Evolutionary conservation across 495 filamentous ascomycete genomes (phyloP).

Genomic region (Xylaria acuta): DNA sequence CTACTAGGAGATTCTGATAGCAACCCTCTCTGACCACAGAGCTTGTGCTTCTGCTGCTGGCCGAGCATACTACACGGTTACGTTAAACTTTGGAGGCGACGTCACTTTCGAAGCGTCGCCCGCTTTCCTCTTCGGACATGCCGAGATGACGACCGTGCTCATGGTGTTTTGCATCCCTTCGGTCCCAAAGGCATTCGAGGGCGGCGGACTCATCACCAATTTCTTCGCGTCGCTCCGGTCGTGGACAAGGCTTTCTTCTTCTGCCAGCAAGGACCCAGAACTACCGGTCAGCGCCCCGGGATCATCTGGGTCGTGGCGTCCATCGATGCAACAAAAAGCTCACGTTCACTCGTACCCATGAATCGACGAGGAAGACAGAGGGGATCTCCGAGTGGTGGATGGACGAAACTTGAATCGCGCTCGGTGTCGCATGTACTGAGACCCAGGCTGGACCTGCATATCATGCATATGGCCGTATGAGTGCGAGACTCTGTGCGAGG

Average conservation of each 20-base stretch:
- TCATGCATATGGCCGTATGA: too few relatives aligned
- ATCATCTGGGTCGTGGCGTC: constrained; percentile 1
- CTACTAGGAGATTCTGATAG: neutral
- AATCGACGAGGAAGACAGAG: neutral
- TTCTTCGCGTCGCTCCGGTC: neutral
- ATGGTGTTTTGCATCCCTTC: constrained; percentile 8
- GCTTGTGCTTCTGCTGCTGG: constrained; percentile 14
- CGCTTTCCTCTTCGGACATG: neutral
- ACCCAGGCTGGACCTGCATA: too few relatives aligned
- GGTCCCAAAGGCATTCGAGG: constrained; percentile 14
- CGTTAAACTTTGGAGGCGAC: neutral
- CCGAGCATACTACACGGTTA: neutral
- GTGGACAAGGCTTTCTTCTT: neutral
- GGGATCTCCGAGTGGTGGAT: neutral
- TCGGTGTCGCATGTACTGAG: too few relatives aligned
- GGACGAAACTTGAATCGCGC: neutral
- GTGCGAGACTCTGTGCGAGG: too few relatives aligned
- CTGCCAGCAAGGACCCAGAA: neutral
- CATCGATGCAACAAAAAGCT: neutral
- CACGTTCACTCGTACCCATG: neutral
- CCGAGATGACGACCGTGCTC: constrained; percentile 10
- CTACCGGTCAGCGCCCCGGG: neutral
- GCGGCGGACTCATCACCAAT: neutral
- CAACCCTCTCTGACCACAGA: neutral
- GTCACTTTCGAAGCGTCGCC: constrained; percentile 4